Base-by-base conservation (phyloP, 2,329 filamentous ascomycete genomes). In the Ophiostoma pallidulum region DNA sequence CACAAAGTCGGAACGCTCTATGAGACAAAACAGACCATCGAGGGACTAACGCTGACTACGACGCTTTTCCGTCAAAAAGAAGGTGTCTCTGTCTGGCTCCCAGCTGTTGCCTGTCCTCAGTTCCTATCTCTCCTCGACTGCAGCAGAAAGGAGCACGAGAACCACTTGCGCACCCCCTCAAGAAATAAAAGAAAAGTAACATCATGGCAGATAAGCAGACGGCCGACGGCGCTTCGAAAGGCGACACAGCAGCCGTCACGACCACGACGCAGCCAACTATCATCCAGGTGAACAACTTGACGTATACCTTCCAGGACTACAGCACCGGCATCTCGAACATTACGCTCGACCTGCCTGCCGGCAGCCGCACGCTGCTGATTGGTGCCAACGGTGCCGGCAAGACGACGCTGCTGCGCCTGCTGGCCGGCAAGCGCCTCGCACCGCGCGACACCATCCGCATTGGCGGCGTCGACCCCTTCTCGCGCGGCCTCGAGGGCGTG, bases 371-470 rank as follows among this genome's bases (percentile, higher is more conserved):
- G 2, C 78, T 97, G 13, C 75, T 97, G 35, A 94, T 97, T 60
- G 92, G 92, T 59, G 91, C 92, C 63, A 98, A 98, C 66, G 92
- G 92, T 54, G 91, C 92, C 18, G 92, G 92, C 56, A 98, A 98
- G 70, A 97, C 92, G 8, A 98, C 92, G 0, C 82, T 98, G 49
- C 82, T 98, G 40, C 90, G 90, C 51, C 84, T 98, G 38, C 80
- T 98, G 51, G 88, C 90, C 16, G 92, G 92, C 62, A 97, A 97
- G 72, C 88, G 90, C 48, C 86, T 98, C 59, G 85, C 91, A 1
- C 91, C 92, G 0, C 69, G 71, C 45, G 71, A 76, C 61, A 80
- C 82, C 54, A 86, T 98, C 63, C 71, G 70, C 59, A 82, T 98
- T 53, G 84, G 79, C 41, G 87, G 86, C 53, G 79, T 87, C 41